phyloP scores from a whole-genome alignment of 1,284 basidiomycete species.

The Macrocystidia cucumis region DNA sequence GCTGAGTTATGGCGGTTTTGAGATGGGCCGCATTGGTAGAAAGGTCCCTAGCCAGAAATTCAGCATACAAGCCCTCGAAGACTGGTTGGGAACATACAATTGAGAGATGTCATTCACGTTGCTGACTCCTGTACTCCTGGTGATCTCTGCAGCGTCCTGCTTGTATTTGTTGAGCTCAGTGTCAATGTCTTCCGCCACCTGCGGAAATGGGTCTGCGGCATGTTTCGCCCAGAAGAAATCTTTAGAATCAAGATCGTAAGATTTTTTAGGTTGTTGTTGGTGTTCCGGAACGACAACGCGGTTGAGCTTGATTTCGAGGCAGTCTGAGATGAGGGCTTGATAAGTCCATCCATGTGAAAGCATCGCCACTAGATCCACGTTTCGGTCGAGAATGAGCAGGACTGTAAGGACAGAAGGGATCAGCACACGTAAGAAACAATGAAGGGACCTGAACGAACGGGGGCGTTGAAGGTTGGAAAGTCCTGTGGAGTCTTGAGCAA shows the following conservation, averaged over 20 bases:
- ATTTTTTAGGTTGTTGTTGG: slow-evolving; percentile 55
- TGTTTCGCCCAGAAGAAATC: slow-evolving; percentile 99
- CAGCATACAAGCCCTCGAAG: slow-evolving; percentile 5
- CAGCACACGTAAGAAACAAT: no score
- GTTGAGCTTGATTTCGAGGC: slow-evolving; percentile 95
- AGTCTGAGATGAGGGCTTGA: slow-evolving; percentile 96
- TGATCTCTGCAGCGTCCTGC: slow-evolving; percentile 95
- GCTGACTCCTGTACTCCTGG: slow-evolving; percentile 91
- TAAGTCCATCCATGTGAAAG: slow-evolving; percentile 99
- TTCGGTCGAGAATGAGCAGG: slow-evolving; percentile 90
- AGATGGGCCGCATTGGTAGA: slow-evolving; percentile 92
- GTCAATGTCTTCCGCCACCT: slow-evolving; percentile 98
- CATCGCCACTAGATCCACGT: slow-evolving; percentile 93
- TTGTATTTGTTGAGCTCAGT: slow-evolving; percentile 92
- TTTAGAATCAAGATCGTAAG: slow-evolving; percentile 95
- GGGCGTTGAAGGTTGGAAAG: slow-evolving; percentile 78
- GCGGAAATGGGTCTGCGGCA: slow-evolving; percentile 93
- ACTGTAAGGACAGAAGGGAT: slow-evolving; percentile 38
- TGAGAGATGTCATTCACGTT: slow-evolving; percentile 95
- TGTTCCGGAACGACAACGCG: slow-evolving; percentile 69
- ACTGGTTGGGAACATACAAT: slow-evolving; percentile 47
- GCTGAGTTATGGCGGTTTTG: slow-evolving; percentile 95
- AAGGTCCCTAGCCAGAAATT: slow-evolving; percentile 68
- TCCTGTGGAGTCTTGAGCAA: slow-evolving; percentile 65
- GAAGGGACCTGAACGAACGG: no score